Conservation (phyloP, 306 rosid species). For the Vigna trinervia region DNA sequence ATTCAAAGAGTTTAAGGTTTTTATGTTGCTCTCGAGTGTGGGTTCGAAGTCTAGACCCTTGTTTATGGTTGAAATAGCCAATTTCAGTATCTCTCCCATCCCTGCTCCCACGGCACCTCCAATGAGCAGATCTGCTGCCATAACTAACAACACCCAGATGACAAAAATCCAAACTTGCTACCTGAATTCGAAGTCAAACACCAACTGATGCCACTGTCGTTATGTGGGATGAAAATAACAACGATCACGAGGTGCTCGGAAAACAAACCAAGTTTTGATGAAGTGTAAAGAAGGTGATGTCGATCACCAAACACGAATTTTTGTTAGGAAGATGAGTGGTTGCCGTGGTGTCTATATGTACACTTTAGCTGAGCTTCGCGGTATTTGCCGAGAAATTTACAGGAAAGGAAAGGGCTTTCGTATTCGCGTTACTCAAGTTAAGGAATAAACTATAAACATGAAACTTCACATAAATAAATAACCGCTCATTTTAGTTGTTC, state of each 20-base stretch:
- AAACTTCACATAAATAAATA: too few species aligned
- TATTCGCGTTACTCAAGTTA: neutral
- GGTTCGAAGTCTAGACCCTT: neutral
- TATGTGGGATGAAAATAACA: neutral
- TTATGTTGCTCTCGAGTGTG: slow-evolving; percentile 17
- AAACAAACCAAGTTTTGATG: neutral
- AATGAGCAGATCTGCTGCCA: slow-evolving; percentile 1
- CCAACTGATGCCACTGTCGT: neutral
- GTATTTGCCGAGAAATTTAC: neutral
- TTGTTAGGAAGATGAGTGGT: neutral
- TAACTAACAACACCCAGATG: neutral
- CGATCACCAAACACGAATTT: neutral
- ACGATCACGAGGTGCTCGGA: neutral
- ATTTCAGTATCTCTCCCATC: slow-evolving; percentile 13
- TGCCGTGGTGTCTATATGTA: neutral
- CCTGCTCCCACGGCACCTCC: slow-evolving; percentile 36
- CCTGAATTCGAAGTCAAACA: neutral
- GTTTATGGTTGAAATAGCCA: neutral
- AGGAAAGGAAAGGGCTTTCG: neutral
- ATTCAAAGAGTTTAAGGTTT: slow-evolving; percentile 32
- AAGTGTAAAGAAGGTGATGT: neutral
- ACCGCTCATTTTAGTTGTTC: neutral
- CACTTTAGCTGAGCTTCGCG: neutral
- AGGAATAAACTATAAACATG: neutral
- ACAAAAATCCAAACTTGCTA: slow-evolving; percentile 10